phyloP scores from a whole-genome alignment of 164 flowering plant species.

The Annona squamosa region DNA sequence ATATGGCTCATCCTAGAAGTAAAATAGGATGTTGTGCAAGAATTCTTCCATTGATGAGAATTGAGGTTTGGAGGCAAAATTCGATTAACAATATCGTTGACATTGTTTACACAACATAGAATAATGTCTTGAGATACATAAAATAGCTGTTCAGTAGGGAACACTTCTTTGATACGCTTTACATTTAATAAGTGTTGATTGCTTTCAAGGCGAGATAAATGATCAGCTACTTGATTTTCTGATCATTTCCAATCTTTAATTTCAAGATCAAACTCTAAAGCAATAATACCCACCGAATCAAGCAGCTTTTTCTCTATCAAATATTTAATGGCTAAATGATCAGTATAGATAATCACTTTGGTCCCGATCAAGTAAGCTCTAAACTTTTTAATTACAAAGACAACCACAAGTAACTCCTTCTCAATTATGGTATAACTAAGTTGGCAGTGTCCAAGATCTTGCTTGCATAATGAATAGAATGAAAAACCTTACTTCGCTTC shows the following conservation, averaged over 20 bases:
- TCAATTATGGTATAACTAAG: conserved; percentile 5
- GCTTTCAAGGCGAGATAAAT: neutral
- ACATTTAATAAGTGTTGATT: neutral
- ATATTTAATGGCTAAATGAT: neutral
- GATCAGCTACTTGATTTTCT: too few species aligned
- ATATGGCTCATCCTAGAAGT: conserved; percentile 11
- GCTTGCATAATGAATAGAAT: conserved; percentile 7
- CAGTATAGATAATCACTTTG: neutral
- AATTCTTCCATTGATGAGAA: conserved; percentile 8
- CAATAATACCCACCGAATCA: conserved; percentile 7
- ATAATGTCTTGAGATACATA: neutral
- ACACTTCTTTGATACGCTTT: neutral
- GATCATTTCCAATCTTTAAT: too few species aligned
- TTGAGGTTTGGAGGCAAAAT: neutral
- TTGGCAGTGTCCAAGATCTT: conserved; percentile 7
- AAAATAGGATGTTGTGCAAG: neutral
- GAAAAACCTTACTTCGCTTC: neutral
- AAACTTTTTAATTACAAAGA: conserved; percentile 12
- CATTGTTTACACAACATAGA: conserved; percentile 15
- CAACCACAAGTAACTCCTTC: conserved; percentile 10
- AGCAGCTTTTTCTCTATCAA: conserved; percentile 1
- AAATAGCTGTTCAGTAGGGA: conserved; percentile 19
- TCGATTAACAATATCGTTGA: conserved; percentile 1
- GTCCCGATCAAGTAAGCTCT: conserved; percentile 7
- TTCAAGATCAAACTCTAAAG: conserved; percentile 11